A percentile compares a stretch with the other conserved stretches of the same genome.
Conservation (phyloP, 1,284 basidiomycete species). For the Apiotrichum porosum region DNA sequence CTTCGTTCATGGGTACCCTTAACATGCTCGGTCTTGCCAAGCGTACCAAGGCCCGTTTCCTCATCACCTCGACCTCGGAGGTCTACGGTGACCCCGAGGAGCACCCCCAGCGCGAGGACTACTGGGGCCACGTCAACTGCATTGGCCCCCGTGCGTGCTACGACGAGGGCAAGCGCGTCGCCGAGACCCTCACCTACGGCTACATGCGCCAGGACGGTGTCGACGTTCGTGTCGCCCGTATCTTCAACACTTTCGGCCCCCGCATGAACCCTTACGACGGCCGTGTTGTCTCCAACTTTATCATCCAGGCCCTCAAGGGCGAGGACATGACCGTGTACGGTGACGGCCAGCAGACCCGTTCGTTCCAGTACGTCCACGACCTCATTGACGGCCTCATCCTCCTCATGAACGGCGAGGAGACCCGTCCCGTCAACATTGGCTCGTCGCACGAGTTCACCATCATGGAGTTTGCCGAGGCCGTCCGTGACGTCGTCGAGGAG, state of each 20-base stretch:
- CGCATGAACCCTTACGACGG: constrained; percentile 91
- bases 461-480: constrained; percentile 77
- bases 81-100: constrained; percentile 96
- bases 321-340: constrained; percentile 97
- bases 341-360: constrained; percentile 90
- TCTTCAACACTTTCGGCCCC: constrained; percentile 67
- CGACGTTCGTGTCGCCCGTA: constrained; percentile 89
- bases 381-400: constrained; percentile 64
- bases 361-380: constrained; percentile 78
- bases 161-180: constrained; percentile 95
- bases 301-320: constrained; percentile 89
- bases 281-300: constrained; percentile 96
- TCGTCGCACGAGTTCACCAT: constrained; percentile 93
- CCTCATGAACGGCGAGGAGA: constrained; percentile 85
- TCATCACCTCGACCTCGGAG: constrained; percentile 88
- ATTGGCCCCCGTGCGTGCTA: constrained; percentile 97
- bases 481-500: constrained; percentile 81
- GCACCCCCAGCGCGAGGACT: constrained; percentile 91
- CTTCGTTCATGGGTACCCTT: constrained; percentile 91
- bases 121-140: constrained; percentile 98
- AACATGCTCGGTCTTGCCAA: constrained; percentile 99
- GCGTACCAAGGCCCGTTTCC: constrained; percentile 91
- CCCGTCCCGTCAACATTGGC: constrained; percentile 91
- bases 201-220: constrained; percentile 91
- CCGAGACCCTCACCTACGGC: constrained; percentile 90